phyloP scores from a whole-genome alignment of 805 yeast genomes.

The Barnettozyma botsteinii region DNA sequence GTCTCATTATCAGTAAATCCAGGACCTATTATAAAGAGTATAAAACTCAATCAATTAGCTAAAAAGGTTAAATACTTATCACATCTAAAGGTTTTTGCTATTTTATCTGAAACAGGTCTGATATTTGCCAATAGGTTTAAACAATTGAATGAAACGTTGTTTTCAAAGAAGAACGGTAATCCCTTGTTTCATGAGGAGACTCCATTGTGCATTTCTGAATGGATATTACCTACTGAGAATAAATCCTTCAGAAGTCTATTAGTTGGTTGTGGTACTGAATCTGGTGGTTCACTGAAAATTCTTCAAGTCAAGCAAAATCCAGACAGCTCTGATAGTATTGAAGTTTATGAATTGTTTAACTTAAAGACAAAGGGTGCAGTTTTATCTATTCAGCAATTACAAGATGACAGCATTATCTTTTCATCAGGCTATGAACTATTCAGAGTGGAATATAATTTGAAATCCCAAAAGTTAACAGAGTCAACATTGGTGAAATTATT shows the following conservation, averaged over 20 bases:
- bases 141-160: constrained; percentile 9
- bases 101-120: constrained; percentile 16
- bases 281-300: constrained; percentile 22
- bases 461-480: constrained; percentile 13
- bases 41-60: constrained; percentile 24
- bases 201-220: constrained; percentile 29
- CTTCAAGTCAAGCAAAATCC: constrained; percentile 12
- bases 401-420: constrained; percentile 13
- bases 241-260: constrained; percentile 25
- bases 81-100: constrained; percentile 20
- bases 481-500: constrained; percentile 10
- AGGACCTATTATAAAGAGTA: constrained; percentile 20
- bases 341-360: constrained; percentile 14
- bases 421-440: constrained; percentile 15
- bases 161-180: constrained; percentile 4
- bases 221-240: constrained; percentile 26
- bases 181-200: constrained; percentile 20
- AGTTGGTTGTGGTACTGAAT: constrained; percentile 28
- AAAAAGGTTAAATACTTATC: constrained; percentile 24
- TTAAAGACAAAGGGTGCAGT: constrained; percentile 22
- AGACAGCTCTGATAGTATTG: constrained; percentile 8
- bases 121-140: constrained; percentile 16
- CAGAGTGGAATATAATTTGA: constrained; percentile 13
- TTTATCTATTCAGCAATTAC: constrained; percentile 16
- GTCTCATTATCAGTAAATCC: constrained; percentile 14